These are phyloP conservation scores for Beauveria sp. DNA, from an alignment of 2,329 filamentous ascomycete species.

Conservation along the genomic window DNA sequence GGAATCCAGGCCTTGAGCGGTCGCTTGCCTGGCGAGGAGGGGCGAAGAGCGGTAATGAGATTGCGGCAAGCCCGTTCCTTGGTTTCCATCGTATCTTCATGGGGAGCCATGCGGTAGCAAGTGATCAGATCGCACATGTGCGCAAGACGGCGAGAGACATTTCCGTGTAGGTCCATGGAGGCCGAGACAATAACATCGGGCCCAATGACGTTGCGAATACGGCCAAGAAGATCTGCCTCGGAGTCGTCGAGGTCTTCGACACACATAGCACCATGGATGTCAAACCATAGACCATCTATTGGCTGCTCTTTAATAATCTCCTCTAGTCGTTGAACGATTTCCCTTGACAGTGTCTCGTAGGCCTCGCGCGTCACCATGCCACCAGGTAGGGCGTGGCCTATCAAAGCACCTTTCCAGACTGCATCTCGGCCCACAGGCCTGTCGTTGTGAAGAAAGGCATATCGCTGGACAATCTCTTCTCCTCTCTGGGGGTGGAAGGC, in stretches of 20 bases:
- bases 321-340: slow-evolving; percentile 32
- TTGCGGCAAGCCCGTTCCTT: slow-evolving; percentile 44
- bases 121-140: slow-evolving; percentile 45
- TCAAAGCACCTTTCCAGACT: slow-evolving; percentile 42
- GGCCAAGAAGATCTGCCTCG: slow-evolving; percentile 39
- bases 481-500: slow-evolving; percentile 43
- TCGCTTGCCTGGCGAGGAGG: slow-evolving; percentile 19
- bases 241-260: slow-evolving; percentile 41
- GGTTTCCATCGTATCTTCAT: slow-evolving; percentile 42
- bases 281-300: slow-evolving; percentile 45
- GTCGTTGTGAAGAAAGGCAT: slow-evolving; percentile 36
- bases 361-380: slow-evolving; percentile 38
- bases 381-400: slow-evolving; percentile 44
- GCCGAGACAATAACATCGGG: slow-evolving; percentile 40
- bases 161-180: slow-evolving; percentile 49
- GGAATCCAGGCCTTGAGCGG: slow-evolving; percentile 47
- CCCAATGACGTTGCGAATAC: slow-evolving; percentile 38
- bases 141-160: slow-evolving; percentile 40
- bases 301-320: slow-evolving; percentile 25
- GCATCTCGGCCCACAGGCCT: slow-evolving; percentile 33
- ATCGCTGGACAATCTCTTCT: slow-evolving; percentile 34
- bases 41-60: slow-evolving; percentile 32
- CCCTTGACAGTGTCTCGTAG: slow-evolving; percentile 36
- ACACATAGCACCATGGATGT: slow-evolving; percentile 50
- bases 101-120: slow-evolving; percentile 45